phyloP scores from a whole-genome alignment of 2,329 filamentous ascomycete genomes.

The Alternaria solani region DNA sequence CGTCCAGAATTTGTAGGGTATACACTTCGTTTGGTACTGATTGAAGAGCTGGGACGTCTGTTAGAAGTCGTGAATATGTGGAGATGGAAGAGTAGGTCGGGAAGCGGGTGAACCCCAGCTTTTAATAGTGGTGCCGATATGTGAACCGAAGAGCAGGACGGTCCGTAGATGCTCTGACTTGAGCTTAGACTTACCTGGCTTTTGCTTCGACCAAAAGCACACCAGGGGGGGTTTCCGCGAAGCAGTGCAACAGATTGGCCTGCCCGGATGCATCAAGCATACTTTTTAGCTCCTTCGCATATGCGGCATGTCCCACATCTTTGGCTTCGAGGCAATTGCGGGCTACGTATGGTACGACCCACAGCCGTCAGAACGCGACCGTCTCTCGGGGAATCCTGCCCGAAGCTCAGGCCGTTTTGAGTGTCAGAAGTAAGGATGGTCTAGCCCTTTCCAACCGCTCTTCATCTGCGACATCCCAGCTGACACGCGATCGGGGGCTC shows the following conservation, averaged over 20 bases:
- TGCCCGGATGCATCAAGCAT: slow-evolving; percentile 35
- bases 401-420: slow-evolving; percentile 39
- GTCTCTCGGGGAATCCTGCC: slow-evolving; percentile 41
- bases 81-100: slow-evolving; percentile 9
- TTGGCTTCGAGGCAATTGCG: slow-evolving; percentile 30
- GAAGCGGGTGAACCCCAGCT: slow-evolving; percentile 22
- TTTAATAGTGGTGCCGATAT: slow-evolving; percentile 32
- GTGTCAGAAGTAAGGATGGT: slow-evolving; percentile 32
- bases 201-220: slow-evolving; percentile 26
- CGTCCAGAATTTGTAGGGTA: neutral
- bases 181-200: slow-evolving; percentile 32
- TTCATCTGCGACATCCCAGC: slow-evolving; percentile 38
- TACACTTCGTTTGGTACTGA: neutral
- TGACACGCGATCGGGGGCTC: slow-evolving; percentile 40
- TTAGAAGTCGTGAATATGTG: neutral
- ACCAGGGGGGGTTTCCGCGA: slow-evolving; percentile 32
- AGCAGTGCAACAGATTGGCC: slow-evolving; percentile 42
- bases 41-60: neutral
- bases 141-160: slow-evolving; percentile 31
- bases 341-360: slow-evolving; percentile 24
- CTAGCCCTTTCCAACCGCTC: slow-evolving; percentile 33
- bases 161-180: slow-evolving; percentile 37
- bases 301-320: slow-evolving; percentile 37
- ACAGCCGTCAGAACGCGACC: slow-evolving; percentile 36
- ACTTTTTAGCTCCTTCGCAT: slow-evolving; percentile 38